Conservation (phyloP, 1,284 basidiomycete species). For the Melanopsichium pennsylvanicum region DNA sequence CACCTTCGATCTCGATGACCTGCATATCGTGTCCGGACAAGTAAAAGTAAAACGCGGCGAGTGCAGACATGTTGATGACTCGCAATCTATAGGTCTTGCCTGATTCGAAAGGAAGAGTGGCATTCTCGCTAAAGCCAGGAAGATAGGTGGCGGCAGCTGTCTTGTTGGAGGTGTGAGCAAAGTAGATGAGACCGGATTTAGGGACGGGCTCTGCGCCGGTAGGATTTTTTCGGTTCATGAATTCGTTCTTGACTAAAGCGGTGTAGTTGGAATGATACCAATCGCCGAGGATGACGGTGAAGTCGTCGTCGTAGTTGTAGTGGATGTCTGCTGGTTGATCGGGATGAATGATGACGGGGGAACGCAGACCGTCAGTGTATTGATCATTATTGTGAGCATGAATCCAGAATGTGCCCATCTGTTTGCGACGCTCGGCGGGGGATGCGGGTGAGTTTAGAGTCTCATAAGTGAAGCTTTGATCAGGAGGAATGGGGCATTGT, state of each 20-base stretch:
- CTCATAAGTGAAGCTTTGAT: slow-evolving; percentile 50
- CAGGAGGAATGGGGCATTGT: slow-evolving; percentile 63
- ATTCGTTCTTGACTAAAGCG: slow-evolving; percentile 67
- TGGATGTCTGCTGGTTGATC: slow-evolving; percentile 47
- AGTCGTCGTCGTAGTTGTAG: slow-evolving; percentile 87
- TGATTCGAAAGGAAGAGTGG: slow-evolving; percentile 72
- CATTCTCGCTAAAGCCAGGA: slow-evolving; percentile 75
- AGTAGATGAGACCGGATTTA: slow-evolving; percentile 82
- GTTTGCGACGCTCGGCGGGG: slow-evolving; percentile 32
- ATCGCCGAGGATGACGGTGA: slow-evolving; percentile 81
- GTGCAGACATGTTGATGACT: slow-evolving; percentile 69
- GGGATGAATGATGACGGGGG: slow-evolving; percentile 64
- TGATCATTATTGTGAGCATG: slow-evolving; percentile 61
- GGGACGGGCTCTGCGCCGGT: slow-evolving; percentile 61
- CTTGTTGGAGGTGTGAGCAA: slow-evolving; percentile 72
- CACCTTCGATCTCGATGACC: slow-evolving; percentile 58
- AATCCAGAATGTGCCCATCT: slow-evolving; percentile 69
- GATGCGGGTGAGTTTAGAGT: slow-evolving; percentile 43
- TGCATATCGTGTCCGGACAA: slow-evolving; percentile 43
- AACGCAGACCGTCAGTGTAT: slow-evolving; percentile 60
- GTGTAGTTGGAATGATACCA: slow-evolving; percentile 70
- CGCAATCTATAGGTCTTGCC: slow-evolving; percentile 70
- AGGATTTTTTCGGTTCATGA: slow-evolving; percentile 73
- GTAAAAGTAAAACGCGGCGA: slow-evolving; percentile 55
- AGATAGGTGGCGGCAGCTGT: slow-evolving; percentile 43